Conservation (phyloP, 352 stramenopile genomes). For the Thalassiosira livingstoniorum region DNA sequence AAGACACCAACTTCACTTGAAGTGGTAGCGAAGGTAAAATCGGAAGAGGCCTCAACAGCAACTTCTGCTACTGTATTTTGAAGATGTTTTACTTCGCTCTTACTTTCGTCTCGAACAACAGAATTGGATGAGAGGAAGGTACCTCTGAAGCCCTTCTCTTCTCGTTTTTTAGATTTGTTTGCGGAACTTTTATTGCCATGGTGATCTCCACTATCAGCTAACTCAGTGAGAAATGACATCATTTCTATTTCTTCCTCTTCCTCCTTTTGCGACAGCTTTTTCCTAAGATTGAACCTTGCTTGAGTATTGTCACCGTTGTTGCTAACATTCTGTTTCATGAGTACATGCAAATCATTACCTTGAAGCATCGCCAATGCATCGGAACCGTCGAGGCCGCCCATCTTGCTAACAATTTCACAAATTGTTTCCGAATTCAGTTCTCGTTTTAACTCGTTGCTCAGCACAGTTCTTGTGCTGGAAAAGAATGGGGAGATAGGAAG, state of each 20-base stretch:
- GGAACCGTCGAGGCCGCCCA: background rate
- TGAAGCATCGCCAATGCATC: background rate
- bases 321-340: constrained; percentile 45
- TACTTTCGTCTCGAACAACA: no score
- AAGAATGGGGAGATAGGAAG: constrained; percentile 1
- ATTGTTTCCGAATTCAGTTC: constrained; percentile 34
- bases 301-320: background rate
- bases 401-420: constrained; percentile 23
- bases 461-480: background rate
- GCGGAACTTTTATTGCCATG: background rate
- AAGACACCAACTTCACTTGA: no score
- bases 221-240: constrained; percentile 39
- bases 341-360: constrained; percentile 4
- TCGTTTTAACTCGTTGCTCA: constrained; percentile 32
- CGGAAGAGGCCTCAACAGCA: no score
- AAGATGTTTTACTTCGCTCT: no score
- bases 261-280: constrained; percentile 33
- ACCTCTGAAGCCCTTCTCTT: constrained; percentile 54
- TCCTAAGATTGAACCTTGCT: constrained; percentile 20
- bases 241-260: constrained; percentile 47
- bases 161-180: constrained; percentile 37
- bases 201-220: constrained; percentile 13
- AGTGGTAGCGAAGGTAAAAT: no score
- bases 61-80: no score
- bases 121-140: no score